Percentiles rank a stretch among this genome's conserved stretches.
phyloP scores from a whole-genome alignment of 805 yeast species.

The Saccharomycopsis schoenii region DNA sequence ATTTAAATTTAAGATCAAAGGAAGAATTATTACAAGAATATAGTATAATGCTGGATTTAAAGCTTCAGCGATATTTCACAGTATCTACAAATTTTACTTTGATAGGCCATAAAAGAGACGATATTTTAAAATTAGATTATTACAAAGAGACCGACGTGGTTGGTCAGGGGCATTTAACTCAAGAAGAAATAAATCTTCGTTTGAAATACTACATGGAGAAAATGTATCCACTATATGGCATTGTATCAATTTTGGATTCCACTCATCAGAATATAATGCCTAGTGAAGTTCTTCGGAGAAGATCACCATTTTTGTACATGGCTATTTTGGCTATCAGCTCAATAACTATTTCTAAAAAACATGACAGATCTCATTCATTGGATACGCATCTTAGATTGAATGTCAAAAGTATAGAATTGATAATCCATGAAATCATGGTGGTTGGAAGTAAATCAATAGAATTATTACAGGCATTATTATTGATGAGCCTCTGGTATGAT shows the following conservation, averaged over 20 bases:
- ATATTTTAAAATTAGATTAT: constrained; percentile 12
- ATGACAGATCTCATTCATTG: constrained; percentile 22
- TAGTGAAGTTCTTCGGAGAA: constrained; percentile 37
- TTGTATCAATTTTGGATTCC: constrained; percentile 34
- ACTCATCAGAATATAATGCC: constrained; percentile 26
- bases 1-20: constrained; percentile 2
- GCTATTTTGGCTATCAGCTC: constrained; percentile 57
- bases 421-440: constrained; percentile 52
- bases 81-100: constrained; percentile 7
- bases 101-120: constrained; percentile 8
- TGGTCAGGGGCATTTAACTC: constrained; percentile 44
- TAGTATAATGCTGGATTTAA: not conserved
- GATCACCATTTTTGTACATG: constrained; percentile 53
- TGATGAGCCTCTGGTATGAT: constrained; percentile 71
- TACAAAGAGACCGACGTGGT: constrained; percentile 37
- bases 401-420: constrained; percentile 39
- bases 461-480: constrained; percentile 48
- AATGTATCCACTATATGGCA: constrained; percentile 43
- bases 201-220: constrained; percentile 38
- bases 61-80: constrained; percentile 4
- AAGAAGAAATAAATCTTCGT: constrained; percentile 49
- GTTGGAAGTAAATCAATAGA: constrained; percentile 65
- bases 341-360: constrained; percentile 27
- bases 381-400: constrained; percentile 41
- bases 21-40: constrained; percentile 6